Evolutionary conservation across 2,329 filamentous ascomycete species (phyloP).

Genomic region (Sporothrix schenckii): DNA sequence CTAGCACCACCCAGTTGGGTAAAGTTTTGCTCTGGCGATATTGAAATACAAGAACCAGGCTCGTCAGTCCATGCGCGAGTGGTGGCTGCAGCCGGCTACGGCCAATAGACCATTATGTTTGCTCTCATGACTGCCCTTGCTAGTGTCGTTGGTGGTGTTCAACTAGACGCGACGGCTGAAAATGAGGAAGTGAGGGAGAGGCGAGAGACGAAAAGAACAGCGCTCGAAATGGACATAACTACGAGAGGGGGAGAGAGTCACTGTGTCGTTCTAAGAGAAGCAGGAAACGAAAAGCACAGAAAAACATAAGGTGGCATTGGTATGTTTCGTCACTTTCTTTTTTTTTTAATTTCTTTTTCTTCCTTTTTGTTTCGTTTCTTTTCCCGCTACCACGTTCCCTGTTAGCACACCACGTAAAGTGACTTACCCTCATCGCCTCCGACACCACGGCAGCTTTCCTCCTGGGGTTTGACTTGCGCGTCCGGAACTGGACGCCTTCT

Average conservation of each 20-base stretch:
- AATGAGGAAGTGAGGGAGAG: not conserved
- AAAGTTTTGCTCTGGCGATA: too few species aligned
- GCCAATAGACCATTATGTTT: conserved; percentile 17
- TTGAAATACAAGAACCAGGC: not conserved
- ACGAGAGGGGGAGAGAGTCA: not conserved
- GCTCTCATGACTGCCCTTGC: conserved; percentile 23
- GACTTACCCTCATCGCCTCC: not conserved
- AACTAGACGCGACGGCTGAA: conserved; percentile 21
- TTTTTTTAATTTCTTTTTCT: conserved; percentile 6
- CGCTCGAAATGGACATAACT: not conserved
- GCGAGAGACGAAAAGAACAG: not conserved
- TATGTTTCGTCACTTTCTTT: conserved; percentile 1
- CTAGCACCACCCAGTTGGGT: conserved; percentile 8
- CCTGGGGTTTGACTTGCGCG: conserved; percentile 3
- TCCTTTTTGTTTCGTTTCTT: not conserved
- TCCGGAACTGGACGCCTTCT: conserved; percentile 1
- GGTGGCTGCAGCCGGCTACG: not conserved
- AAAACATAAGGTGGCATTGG: not conserved
- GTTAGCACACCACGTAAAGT: not conserved
- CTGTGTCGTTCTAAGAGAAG: not conserved
- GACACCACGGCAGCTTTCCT: not conserved
- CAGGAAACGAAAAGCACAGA: not conserved
- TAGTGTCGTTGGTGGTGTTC: conserved; percentile 12
- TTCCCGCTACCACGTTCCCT: not conserved
- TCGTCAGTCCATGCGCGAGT: not conserved